phyloP scores from a whole-genome alignment of 345 rosid genomes.

The Viola odorata region DNA sequence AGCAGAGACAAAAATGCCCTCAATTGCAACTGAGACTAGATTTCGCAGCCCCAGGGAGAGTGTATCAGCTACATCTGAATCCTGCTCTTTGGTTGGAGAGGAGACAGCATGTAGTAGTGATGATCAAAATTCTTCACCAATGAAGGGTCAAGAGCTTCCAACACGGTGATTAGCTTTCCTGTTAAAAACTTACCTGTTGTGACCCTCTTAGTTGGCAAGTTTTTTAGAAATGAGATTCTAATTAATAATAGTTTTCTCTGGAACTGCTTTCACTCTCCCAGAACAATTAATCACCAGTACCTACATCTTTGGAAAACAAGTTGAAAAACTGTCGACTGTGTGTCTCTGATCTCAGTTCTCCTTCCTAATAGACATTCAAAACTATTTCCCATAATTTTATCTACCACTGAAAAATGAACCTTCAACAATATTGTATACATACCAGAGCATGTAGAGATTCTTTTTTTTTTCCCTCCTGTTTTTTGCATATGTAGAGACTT shows the following conservation, averaged over 20 bases:
- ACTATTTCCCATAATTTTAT: too few relatives aligned
- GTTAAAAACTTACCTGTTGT: not conserved
- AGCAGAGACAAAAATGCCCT: slow-evolving; percentile 28
- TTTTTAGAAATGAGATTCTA: not conserved
- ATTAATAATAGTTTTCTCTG: too few relatives aligned
- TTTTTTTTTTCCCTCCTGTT: too few relatives aligned
- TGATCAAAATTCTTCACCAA: slow-evolving; percentile 38
- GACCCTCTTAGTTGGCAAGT: slow-evolving; percentile 1
- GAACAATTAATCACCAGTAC: not conserved
- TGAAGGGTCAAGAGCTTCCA: slow-evolving; percentile 36
- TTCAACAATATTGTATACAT: too few relatives aligned
- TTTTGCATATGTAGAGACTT: too few relatives aligned
- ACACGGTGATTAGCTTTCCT: slow-evolving; percentile 46
- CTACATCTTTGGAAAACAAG: not conserved
- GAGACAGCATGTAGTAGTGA: slow-evolving; percentile 70
- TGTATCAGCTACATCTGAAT: slow-evolving; percentile 65
- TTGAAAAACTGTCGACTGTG: not conserved
- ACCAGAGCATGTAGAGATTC: too few relatives aligned
- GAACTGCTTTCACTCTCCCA: not conserved
- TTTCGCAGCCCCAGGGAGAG: slow-evolving; percentile 36
- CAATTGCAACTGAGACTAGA: slow-evolving; percentile 36
- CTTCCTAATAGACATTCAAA: too few relatives aligned
- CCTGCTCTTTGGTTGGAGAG: slow-evolving; percentile 61
- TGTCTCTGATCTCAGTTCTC: not conserved
- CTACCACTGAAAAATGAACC: too few relatives aligned